phyloP scores from a whole-genome alignment of 108 stramenopile genomes.

The Heterococcus sp. region DNA sequence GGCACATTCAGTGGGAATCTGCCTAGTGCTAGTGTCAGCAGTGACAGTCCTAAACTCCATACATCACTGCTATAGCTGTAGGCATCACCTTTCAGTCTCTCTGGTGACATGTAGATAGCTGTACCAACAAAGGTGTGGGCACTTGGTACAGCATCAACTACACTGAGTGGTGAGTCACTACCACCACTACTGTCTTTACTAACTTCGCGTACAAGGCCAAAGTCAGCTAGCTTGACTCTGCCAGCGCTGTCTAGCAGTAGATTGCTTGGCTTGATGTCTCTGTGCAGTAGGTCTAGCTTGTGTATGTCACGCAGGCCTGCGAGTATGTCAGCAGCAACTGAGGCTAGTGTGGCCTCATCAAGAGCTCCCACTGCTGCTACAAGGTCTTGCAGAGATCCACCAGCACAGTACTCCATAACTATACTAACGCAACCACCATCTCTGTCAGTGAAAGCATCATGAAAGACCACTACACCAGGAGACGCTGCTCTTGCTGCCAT shows the following conservation, averaged over 20 bases:
- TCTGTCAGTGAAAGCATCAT: too few species aligned
- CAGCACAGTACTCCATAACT: too few species aligned
- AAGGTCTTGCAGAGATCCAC: too few species aligned
- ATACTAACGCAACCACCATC: too few species aligned
- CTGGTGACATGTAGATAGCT: slow-evolving; percentile 64
- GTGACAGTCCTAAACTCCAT: slow-evolving; percentile 76
- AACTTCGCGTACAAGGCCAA: slow-evolving; percentile 53
- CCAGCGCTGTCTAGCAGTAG: neutral
- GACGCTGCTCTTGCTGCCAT: too few species aligned
- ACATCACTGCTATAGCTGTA: slow-evolving; percentile 62
- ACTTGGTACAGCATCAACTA: neutral
- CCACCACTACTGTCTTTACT: neutral
- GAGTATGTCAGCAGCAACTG: too few species aligned
- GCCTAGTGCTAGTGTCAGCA: slow-evolving; percentile 80
- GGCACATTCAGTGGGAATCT: slow-evolving; percentile 60
- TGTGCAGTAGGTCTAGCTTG: too few species aligned
- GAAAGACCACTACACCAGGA: too few species aligned
- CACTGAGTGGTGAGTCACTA: neutral
- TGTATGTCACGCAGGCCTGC: too few species aligned
- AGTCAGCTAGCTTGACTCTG: slow-evolving; percentile 58
- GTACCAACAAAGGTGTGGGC: slow-evolving; percentile 57
- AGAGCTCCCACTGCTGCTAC: too few species aligned
- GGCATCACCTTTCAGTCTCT: slow-evolving; percentile 58
- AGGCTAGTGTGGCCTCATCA: too few species aligned
- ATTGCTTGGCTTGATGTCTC: neutral